Conservation (phyloP, 192 early-diverging fungal species). For the Entrophospora sp. region DNA sequence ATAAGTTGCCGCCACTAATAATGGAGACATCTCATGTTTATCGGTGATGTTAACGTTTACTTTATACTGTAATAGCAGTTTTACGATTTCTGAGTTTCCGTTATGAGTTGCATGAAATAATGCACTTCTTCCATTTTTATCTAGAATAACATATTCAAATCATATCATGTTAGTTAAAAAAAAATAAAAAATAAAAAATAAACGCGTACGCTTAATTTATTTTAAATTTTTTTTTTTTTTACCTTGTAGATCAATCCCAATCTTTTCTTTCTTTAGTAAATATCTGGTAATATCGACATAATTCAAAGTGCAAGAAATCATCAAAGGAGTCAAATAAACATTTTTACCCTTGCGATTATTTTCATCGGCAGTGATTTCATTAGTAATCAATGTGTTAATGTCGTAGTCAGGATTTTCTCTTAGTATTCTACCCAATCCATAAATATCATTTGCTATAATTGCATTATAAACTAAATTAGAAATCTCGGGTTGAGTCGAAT, state of each 20-base stretch:
- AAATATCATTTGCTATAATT: not conserved
- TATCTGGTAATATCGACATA: slow-evolving; percentile 23
- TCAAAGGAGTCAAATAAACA: slow-evolving; percentile 25
- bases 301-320: slow-evolving; percentile 32
- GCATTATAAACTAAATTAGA: slow-evolving; percentile 24
- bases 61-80: slow-evolving; percentile 24
- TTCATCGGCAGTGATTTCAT: not conserved
- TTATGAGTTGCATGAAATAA: slow-evolving; percentile 29
- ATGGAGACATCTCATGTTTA: slow-evolving; percentile 36
- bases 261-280: slow-evolving; percentile 18
- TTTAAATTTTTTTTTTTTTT: not conserved
- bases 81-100: slow-evolving; percentile 28
- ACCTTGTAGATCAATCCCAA: slow-evolving; percentile 26
- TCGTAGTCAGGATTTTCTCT: not conserved
- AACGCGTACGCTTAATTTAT: too few species aligned
- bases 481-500: too few species aligned
- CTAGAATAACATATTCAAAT: slow-evolving; percentile 8
- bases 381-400: not conserved
- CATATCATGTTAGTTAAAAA: not conserved
- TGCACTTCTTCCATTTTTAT: slow-evolving; percentile 31
- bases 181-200: not conserved
- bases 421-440: not conserved
- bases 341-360: slow-evolving; percentile 22
- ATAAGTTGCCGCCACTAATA: slow-evolving; percentile 54
- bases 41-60: slow-evolving; percentile 23